These are phyloP conservation scores for Rhodomyrtus psidioides DNA, from an alignment of 441 rosid genomes.

Conservation along the genomic window DNA sequence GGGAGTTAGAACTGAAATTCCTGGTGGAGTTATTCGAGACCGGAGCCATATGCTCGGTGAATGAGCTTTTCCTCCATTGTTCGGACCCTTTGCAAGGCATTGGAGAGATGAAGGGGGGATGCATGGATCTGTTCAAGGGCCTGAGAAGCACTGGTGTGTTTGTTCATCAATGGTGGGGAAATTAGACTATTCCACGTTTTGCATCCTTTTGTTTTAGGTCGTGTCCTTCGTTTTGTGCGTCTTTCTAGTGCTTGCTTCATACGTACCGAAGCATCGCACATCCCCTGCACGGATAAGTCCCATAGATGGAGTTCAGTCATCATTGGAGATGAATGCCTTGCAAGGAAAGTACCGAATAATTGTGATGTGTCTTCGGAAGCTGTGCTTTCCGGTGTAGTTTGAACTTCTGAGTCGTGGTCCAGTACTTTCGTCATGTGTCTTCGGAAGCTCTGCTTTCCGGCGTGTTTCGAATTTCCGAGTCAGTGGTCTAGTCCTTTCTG, in stretches of 20 bases:
- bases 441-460: background rate
- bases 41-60: slow-evolving; percentile 58
- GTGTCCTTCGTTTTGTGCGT: background rate
- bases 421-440: background rate
- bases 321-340: background rate
- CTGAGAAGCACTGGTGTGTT: slow-evolving; percentile 58
- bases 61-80: slow-evolving; percentile 72
- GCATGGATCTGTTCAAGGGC: slow-evolving; percentile 37
- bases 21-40: slow-evolving; percentile 35
- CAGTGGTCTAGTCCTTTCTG: background rate
- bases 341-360: background rate
- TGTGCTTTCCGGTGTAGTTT: background rate
- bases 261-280: background rate
- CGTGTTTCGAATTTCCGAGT: background rate
- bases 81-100: slow-evolving; percentile 13
- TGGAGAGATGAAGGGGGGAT: slow-evolving; percentile 17
- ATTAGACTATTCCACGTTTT: slow-evolving; percentile 6
- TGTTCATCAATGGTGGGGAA: slow-evolving; percentile 80
- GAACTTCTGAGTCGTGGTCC: background rate
- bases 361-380: background rate
- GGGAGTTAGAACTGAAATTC: slow-evolving; percentile 46
- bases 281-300: background rate
- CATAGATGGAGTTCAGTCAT: background rate
- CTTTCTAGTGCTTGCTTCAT: background rate
- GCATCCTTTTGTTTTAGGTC: background rate